Conservation (phyloP, 371 early-diverging fungal genomes). For the Nematocida displodere region DNA sequence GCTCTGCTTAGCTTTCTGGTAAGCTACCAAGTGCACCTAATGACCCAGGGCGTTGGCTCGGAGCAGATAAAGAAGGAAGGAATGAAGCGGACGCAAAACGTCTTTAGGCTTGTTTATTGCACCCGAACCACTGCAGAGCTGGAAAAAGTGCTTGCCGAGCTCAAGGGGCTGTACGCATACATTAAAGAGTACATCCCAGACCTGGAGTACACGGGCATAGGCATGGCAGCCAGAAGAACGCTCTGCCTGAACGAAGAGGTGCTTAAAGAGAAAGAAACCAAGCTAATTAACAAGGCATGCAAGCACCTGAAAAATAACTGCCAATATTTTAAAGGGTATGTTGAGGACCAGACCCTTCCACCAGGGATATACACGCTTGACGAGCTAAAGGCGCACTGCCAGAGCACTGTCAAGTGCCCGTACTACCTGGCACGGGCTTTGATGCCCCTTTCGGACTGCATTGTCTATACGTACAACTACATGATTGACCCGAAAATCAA, state of each 20-base stretch:
- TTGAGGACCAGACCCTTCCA: constrained; percentile 2
- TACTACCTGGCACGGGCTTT: constrained; percentile 83
- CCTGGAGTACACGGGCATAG: constrained; percentile 81
- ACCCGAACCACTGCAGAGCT: constrained; percentile 92
- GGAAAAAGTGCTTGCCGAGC: constrained; percentile 91
- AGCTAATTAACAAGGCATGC: constrained; percentile 16
- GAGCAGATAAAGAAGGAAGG: constrained; percentile 11
- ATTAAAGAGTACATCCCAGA: constrained; percentile 65
- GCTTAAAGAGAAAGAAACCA: neutral
- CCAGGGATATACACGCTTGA: constrained; percentile 84
- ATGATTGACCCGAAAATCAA: constrained; percentile 96
- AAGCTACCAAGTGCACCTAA: constrained; percentile 69
- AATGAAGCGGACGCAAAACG: constrained; percentile 6
- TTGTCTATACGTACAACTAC: constrained; percentile 96
- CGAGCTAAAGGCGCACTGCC: constrained; percentile 75
- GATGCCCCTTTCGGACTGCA: constrained; percentile 81
- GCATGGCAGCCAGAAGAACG: constrained; percentile 84
- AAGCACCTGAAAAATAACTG: constrained; percentile 1
- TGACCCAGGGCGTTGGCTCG: constrained; percentile 38
- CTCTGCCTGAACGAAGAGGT: constrained; percentile 84
- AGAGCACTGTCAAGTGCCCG: constrained; percentile 75
- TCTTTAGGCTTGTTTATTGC: constrained; percentile 83
- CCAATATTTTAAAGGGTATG: constrained; percentile 4
- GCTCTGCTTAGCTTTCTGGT: constrained; percentile 86
- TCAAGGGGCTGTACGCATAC: constrained; percentile 81